Base-by-base conservation (phyloP, 2,329 filamentous ascomycete genomes). In the Colletotrichum tamarilloi region DNA sequence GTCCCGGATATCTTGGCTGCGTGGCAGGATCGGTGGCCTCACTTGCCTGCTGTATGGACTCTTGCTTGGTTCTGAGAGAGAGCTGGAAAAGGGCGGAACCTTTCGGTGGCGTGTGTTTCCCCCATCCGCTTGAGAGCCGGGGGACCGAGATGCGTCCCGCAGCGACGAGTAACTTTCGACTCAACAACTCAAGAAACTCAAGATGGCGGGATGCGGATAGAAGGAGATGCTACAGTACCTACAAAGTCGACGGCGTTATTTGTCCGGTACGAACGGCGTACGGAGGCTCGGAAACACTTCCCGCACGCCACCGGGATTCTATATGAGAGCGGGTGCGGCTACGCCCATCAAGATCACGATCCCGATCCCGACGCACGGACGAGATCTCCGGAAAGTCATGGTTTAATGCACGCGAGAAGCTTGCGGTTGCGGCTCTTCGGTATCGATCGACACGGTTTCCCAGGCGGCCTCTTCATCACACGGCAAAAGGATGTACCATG, bases 11-110 rank as follows among this genome's bases (percentile, higher is more conserved):
- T 99, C 46, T 85, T 99, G 74, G 96, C 92, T 2, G 91, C 92
- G 66, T 99, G 97, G 97, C 97, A 99, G 84, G 95, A 98, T 82
- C 90, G 93, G 77, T 98, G 96, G 94, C 96, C 97, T 5, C 93
- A 94, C 77, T 83, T 98, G 77, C 97, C 97, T 22, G 94, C 95
- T 3, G 88, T 97, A 68, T 99, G 97, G 97, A 98, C 95, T 28
- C 81, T 98, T 81, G 95, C 95, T 30, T 99, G 97, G 95, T 95
- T 98, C 80, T 98, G 85, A 73, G 46, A 55, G 46, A 28, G 9
- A 14, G 49, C 49, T 28, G 16, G 8, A 19, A 14, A 4, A 12
- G 12, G 7, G 28, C n/a, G 16, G 22, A 16, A 30, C 14, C 16
- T 14, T 11, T 19, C 8, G 7, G 30, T 4, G 28, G 28, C 28